Percentiles rank a stretch among this genome's conserved stretches.
phyloP scores from a whole-genome alignment of 805 yeast genomes.

The Zygotorulaspora sp. region DNA sequence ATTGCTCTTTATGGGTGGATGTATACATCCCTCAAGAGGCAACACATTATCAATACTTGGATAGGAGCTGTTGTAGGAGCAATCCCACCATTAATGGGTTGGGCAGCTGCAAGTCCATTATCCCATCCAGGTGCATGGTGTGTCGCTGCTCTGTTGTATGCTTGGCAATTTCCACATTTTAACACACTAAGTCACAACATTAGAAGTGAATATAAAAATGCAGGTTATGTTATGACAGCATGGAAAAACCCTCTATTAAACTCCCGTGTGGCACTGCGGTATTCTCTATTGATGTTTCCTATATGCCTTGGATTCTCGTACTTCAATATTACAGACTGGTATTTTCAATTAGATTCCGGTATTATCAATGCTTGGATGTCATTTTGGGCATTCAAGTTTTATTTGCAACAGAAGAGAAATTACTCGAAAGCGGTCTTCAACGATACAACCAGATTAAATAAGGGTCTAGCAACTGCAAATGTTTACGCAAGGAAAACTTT shows the following conservation, averaged over 20 bases:
- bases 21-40: conserved; percentile 85
- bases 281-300: conserved; percentile 91
- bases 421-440: conserved; percentile 39
- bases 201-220: conserved; percentile 79
- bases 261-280: conserved; percentile 88
- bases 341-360: conserved; percentile 75
- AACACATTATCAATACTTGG: conserved; percentile 89
- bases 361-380: conserved; percentile 83
- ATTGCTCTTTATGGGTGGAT: conserved; percentile 83
- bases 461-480: conserved; percentile 57
- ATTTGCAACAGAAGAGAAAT: conserved; percentile 73
- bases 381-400: conserved; percentile 72
- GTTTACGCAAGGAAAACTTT: conserved; percentile 77
- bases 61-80: conserved; percentile 99
- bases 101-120: conserved; percentile 87
- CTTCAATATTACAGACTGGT: conserved; percentile 76
- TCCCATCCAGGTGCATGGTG: conserved; percentile 93
- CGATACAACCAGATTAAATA: conserved; percentile 38
- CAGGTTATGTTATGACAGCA: conserved; percentile 98
- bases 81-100: conserved; percentile 97
- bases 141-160: conserved; percentile 80
- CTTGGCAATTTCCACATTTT: conserved; percentile 99
- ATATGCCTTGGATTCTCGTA: conserved; percentile 78
- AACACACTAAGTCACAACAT: conserved; percentile 86
- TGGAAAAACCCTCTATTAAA: conserved; percentile 86